A percentile compares a stretch with the other conserved stretches of the same genome.
Evolutionary conservation across 257 asterid genomes (phyloP).

Genomic region (Handroanthus guayacan): DNA sequence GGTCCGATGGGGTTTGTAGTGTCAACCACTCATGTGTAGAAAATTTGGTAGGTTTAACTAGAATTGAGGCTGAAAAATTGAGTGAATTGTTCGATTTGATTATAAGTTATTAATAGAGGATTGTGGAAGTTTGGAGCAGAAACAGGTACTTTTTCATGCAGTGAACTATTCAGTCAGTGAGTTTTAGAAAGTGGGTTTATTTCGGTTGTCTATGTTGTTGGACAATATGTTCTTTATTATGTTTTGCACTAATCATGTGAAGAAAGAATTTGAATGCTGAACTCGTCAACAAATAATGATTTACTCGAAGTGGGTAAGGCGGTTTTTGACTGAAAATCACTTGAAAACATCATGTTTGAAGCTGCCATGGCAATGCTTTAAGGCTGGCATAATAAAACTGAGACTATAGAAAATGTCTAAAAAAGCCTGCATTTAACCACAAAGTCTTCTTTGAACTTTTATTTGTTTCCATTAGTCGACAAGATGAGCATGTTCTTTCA

Average conservation of each 20-base stretch:
- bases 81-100: not conserved
- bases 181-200: constrained; percentile 17
- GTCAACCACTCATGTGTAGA: not conserved
- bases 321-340: constrained; percentile 5
- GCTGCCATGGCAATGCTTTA: constrained; percentile 1
- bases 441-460: not conserved
- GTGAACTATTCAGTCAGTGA: constrained; percentile 10
- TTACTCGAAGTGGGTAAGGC: constrained; percentile 17
- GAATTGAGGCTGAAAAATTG: not conserved
- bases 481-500: constrained; percentile 2
- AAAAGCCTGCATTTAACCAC: not conserved
- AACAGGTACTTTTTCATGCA: not conserved
- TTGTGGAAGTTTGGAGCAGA: not conserved
- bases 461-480: not conserved
- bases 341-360: not conserved
- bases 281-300: not conserved
- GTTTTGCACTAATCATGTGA: not conserved
- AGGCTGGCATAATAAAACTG: not conserved
- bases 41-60: constrained; percentile 3
- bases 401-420: not conserved
- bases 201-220: constrained; percentile 2
- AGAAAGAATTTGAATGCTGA: not conserved
- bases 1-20: constrained; percentile 21
- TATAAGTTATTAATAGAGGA: not conserved
- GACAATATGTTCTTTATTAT: not conserved